Percentiles rank a stretch among this genome's conserved stretches.
Evolutionary conservation across 163 green algal species (phyloP).

Genomic region (Prototheca wickerhamii): DNA sequence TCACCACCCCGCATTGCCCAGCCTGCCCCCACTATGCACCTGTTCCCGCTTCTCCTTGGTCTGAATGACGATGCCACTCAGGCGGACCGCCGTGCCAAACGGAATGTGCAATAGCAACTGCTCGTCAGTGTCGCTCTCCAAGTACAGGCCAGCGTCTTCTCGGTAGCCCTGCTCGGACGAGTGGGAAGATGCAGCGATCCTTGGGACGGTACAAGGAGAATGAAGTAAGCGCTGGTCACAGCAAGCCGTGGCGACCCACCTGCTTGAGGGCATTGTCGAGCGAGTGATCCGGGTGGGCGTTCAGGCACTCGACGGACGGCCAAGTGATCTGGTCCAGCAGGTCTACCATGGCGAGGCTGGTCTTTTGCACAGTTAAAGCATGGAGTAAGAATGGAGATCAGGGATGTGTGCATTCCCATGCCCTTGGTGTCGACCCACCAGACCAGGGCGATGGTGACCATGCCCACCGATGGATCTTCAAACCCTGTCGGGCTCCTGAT

Average conservation of each 20-base stretch:
- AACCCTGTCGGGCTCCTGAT: no score
- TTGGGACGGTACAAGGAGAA: no score
- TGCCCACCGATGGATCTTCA: no score
- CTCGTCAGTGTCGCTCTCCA: constrained; percentile 65
- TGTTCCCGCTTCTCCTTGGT: constrained; percentile 13
- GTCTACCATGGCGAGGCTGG: constrained; percentile 29
- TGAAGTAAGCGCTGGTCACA: no score
- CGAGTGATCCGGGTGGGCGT: constrained; percentile 36
- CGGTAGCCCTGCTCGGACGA: constrained; percentile 46
- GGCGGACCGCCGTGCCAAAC: constrained; percentile 58
- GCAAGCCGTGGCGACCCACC: no score
- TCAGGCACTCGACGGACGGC: constrained; percentile 50
- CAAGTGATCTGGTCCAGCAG: constrained; percentile 53
- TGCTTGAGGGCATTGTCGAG: constrained; percentile 60
- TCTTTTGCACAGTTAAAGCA: no score
- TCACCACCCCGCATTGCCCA: background rate
- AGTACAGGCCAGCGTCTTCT: constrained; percentile 49
- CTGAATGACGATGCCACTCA: constrained; percentile 51
- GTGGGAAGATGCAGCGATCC: no score
- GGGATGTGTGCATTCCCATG: no score
- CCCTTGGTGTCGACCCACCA: no score
- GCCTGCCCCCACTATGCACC: background rate
- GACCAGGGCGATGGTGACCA: no score
- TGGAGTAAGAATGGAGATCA: no score
- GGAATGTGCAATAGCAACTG: constrained; percentile 65